Evolutionary conservation across 148 eudicot genomes (phyloP).

Genomic region (Fagopyrum esculentum): DNA sequence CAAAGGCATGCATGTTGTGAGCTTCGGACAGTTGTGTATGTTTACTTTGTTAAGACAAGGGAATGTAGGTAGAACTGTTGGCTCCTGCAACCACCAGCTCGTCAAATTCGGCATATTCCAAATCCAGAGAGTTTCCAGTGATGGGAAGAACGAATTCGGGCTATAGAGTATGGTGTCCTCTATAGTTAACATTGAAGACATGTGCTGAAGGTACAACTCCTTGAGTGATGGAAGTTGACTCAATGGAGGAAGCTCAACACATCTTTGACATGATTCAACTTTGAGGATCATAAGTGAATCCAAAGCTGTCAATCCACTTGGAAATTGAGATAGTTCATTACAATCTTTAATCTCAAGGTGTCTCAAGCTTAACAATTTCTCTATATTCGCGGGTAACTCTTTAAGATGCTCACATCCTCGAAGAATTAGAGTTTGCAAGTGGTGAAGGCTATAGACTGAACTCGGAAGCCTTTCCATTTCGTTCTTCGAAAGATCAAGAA

Average conservation of each 20-base stretch:
- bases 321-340: conserved; percentile 13
- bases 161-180: not conserved
- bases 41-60: not conserved
- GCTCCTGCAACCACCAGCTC: conserved; percentile 27
- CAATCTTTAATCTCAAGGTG: conserved; percentile 19
- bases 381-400: conserved; percentile 13
- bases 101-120: not conserved
- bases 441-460: conserved; percentile 14
- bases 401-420: conserved; percentile 7
- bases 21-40: not conserved
- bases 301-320: conserved; percentile 11
- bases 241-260: not conserved
- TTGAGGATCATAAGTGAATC: not conserved
- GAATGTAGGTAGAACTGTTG: not conserved
- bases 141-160: conserved; percentile 24
- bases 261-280: not conserved
- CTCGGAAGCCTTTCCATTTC: conserved; percentile 14
- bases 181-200: not conserved
- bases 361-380: conserved; percentile 12
- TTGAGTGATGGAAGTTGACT: conserved; percentile 3
- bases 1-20: not conserved
- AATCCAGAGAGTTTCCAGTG: conserved; percentile 19
- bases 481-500: conserved; percentile 23
- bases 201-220: not conserved
- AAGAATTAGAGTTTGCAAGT: conserved; percentile 19